phyloP scores from a whole-genome alignment of 1,284 basidiomycete genomes.

The Puccinia coronata region DNA sequence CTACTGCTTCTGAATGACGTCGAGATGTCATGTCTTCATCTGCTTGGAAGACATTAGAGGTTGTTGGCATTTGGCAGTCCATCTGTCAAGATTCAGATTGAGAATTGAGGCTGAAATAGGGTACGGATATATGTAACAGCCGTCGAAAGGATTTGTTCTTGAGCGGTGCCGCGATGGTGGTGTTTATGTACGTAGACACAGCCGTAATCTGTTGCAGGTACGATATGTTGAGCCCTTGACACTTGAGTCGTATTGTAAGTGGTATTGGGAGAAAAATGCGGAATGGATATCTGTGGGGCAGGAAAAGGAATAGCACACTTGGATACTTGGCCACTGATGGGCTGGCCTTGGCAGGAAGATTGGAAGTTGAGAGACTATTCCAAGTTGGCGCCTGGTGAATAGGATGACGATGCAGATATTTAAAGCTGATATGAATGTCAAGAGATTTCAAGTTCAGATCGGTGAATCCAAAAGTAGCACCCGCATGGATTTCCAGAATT shows the following conservation, averaged over 20 bases:
- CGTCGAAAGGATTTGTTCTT: neutral
- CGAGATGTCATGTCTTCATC: no score
- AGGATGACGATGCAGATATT: no score
- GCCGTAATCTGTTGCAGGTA: no score
- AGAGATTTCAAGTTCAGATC: neutral
- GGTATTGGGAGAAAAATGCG: no score
- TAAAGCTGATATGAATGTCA: no score
- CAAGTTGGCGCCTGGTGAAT: neutral
- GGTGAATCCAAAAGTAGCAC: neutral
- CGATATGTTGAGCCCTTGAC: no score
- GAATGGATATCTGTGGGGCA: neutral
- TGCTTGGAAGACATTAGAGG: constrained; percentile 3
- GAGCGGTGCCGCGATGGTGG: neutral
- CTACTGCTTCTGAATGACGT: neutral
- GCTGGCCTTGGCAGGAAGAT: neutral
- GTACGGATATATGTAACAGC: neutral
- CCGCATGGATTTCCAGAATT: neutral
- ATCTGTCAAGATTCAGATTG: constrained; percentile 12
- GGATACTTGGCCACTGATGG: no score
- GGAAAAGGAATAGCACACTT: no score
- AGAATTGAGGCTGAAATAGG: neutral
- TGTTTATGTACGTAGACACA: no score
- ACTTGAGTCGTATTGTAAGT: no score
- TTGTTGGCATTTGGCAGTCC: neutral
- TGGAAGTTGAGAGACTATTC: constrained; percentile 9